A percentile compares a stretch with the other conserved stretches of the same genome.
These are phyloP conservation scores for Cryphonectria japonica DNA, from an alignment of 2,329 filamentous ascomycete species.

Conservation along the genomic window DNA sequence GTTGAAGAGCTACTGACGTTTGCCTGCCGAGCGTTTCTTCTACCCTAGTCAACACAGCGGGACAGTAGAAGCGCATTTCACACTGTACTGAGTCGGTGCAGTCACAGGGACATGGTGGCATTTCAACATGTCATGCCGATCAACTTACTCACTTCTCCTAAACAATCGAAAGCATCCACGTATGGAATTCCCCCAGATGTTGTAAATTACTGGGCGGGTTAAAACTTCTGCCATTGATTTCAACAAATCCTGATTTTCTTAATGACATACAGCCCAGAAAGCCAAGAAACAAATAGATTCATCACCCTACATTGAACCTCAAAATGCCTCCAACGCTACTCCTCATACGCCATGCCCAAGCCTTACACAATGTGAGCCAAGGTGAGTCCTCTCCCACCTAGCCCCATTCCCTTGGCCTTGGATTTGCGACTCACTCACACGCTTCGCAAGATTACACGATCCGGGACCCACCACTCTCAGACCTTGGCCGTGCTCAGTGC, in stretches of 20 bases:
- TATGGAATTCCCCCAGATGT: not conserved
- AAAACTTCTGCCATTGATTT: not conserved
- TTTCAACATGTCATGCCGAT: not conserved
- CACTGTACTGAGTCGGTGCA: not conserved
- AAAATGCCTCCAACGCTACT: slow-evolving; percentile 66
- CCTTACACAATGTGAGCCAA: slow-evolving; percentile 53
- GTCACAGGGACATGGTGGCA: not conserved
- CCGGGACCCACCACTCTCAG: slow-evolving; percentile 55
- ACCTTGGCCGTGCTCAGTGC: slow-evolving; percentile 55
- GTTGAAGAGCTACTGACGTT: slow-evolving; percentile 6
- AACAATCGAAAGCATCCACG: not conserved
- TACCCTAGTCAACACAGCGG: not conserved
- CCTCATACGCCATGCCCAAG: slow-evolving; percentile 87
- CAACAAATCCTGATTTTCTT: too few species aligned
- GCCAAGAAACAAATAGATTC: not conserved
- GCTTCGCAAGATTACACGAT: slow-evolving; percentile 50
- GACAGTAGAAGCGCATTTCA: too few species aligned
- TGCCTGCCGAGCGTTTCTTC: slow-evolving; percentile 2
- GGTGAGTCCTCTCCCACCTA: not conserved
- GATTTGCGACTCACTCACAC: slow-evolving; percentile 31
- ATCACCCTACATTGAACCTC: slow-evolving; percentile 44
- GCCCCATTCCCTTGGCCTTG: not conserved
- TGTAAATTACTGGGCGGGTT: not conserved
- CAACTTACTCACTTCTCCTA: not conserved
- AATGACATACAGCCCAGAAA: not conserved